Evolutionary conservation across 2,329 filamentous ascomycete genomes (phyloP).

Genomic region (Hypoxylon sp.): DNA sequence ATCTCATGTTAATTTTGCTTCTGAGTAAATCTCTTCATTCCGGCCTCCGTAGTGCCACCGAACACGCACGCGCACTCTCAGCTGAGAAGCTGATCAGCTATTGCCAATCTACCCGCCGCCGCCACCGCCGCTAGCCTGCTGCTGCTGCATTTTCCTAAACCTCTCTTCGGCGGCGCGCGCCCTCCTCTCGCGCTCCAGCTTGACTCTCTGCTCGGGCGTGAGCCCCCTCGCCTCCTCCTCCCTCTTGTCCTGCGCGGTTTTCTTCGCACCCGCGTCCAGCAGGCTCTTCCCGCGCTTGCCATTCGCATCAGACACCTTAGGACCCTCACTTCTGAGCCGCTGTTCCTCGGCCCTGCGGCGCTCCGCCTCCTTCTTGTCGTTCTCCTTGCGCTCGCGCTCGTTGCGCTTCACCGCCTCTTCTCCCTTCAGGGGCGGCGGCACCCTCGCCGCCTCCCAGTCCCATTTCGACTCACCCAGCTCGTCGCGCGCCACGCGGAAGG

Average conservation of each 20-base stretch:
- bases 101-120: slow-evolving; percentile 52
- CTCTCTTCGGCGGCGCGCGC: slow-evolving; percentile 94
- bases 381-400: slow-evolving; percentile 78
- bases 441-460: slow-evolving; percentile 82
- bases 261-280: slow-evolving; percentile 72
- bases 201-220: slow-evolving; percentile 88
- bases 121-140: slow-evolving; percentile 46
- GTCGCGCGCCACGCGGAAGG: slow-evolving; percentile 88
- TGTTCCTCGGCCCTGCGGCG: slow-evolving; percentile 82
- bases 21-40: background rate
- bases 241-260: slow-evolving; percentile 83
- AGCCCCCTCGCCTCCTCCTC: slow-evolving; percentile 88
- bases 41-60: background rate
- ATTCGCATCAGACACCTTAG: slow-evolving; percentile 62
- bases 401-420: slow-evolving; percentile 79
- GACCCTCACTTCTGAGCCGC: slow-evolving; percentile 76
- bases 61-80: background rate
- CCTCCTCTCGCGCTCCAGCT: slow-evolving; percentile 87
- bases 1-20: slow-evolving; percentile 20
- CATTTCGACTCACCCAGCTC: slow-evolving; percentile 83
- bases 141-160: slow-evolving; percentile 73
- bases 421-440: slow-evolving; percentile 79
- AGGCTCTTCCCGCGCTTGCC: slow-evolving; percentile 65
- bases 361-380: slow-evolving; percentile 76
- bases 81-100: too few relatives aligned